Conservation (phyloP, 2,329 filamentous ascomycete species). For the Hypocrella siamensis region DNA sequence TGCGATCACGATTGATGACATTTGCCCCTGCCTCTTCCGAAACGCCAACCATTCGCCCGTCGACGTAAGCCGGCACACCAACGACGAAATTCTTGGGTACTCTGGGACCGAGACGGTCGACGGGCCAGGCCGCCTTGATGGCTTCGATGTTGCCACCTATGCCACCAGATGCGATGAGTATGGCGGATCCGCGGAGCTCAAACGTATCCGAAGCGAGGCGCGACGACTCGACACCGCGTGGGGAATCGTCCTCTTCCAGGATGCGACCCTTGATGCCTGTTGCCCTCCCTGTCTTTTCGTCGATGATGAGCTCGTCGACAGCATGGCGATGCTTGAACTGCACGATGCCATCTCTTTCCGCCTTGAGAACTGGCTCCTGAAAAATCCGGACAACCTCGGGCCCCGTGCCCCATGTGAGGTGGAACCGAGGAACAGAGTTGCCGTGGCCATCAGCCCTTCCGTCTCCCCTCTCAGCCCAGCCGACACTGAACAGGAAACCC, state of each 20-base stretch:
- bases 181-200: constrained; percentile 34
- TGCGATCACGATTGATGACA: constrained; percentile 44
- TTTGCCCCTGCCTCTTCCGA: constrained; percentile 34
- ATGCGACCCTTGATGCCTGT: constrained; percentile 37
- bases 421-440: constrained; percentile 48
- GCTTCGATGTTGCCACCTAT: constrained; percentile 47
- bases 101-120: constrained; percentile 38
- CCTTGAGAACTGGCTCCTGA: constrained; percentile 35
- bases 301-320: constrained; percentile 40
- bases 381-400: constrained; percentile 45
- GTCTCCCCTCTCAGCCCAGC: constrained; percentile 45
- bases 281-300: constrained; percentile 31
- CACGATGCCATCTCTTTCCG: constrained; percentile 35
- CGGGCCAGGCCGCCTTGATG: constrained; percentile 41
- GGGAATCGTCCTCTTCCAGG: constrained; percentile 31
- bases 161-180: constrained; percentile 40
- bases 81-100: constrained; percentile 41
- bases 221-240: constrained; percentile 35
- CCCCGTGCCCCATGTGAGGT: constrained; percentile 45
- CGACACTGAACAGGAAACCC: constrained; percentile 36
- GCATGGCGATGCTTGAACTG: constrained; percentile 39
- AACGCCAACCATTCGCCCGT: constrained; percentile 46
- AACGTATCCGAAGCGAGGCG: constrained; percentile 33
- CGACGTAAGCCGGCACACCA: constrained; percentile 48
- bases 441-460: constrained; percentile 41